Conservation (phyloP, 176 grass and related monocot species). For the Echinochloa phyllopogon region DNA sequence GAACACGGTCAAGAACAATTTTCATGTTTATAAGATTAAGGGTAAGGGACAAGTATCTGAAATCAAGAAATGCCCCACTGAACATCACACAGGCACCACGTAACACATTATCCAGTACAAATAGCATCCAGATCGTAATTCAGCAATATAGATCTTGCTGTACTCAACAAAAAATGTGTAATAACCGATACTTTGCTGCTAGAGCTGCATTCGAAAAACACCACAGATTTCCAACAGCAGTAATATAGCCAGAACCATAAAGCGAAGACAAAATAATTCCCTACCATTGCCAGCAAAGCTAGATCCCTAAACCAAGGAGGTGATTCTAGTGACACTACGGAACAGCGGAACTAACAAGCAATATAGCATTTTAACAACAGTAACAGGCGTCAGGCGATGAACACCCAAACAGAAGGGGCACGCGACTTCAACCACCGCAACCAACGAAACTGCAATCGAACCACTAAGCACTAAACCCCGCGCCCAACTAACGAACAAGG, state of each 20-base stretch:
- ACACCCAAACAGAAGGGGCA: neutral
- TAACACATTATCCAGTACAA: neutral
- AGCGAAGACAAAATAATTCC: neutral
- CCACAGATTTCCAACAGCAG: neutral
- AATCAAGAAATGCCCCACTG: neutral
- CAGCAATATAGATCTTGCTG: neutral
- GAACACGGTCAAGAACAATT: neutral
- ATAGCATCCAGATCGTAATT: neutral
- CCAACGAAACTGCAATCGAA: too few species aligned
- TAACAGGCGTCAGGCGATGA: neutral
- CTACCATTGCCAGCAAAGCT: neutral
- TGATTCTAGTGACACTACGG: neutral
- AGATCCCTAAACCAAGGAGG: neutral
- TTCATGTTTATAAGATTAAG: neutral
- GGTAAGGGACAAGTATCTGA: neutral
- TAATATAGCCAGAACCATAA: neutral
- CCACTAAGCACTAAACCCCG: neutral
- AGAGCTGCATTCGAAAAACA: neutral
- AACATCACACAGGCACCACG: neutral
- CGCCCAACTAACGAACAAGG: neutral
- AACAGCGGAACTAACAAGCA: neutral
- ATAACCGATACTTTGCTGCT: neutral
- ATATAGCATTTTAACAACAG: neutral
- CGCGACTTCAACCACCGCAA: neutral
- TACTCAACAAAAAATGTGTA: neutral